A percentile compares a stretch with the other conserved stretches of the same genome.
Conservation (phyloP, 805 yeast species). For the Teunomyces tritomae region DNA sequence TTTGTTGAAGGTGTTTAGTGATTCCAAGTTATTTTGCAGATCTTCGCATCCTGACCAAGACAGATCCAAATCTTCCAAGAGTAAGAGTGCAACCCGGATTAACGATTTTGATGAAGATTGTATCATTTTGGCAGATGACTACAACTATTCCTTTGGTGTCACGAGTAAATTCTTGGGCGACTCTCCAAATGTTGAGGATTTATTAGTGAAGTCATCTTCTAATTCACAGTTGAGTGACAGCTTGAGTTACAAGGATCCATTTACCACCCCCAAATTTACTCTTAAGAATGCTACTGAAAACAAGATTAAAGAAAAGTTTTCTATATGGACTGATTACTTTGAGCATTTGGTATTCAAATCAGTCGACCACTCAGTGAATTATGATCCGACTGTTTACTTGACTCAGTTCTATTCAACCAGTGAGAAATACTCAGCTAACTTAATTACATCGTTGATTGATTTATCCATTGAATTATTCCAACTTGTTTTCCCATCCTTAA, state of each 20-base stretch:
- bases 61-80: constrained; percentile 19
- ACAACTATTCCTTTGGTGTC: constrained; percentile 50
- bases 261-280: neutral
- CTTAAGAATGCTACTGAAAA: constrained; percentile 1
- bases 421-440: constrained; percentile 22
- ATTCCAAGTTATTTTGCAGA: constrained; percentile 27
- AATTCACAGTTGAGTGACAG: neutral
- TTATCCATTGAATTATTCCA: constrained; percentile 75
- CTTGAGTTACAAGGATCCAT: constrained; percentile 1
- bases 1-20: constrained; percentile 36
- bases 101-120: constrained; percentile 22
- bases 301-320: constrained; percentile 1
- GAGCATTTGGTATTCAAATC: constrained; percentile 23
- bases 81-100: constrained; percentile 10
- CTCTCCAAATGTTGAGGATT: constrained; percentile 32
- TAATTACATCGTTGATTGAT: constrained; percentile 56
- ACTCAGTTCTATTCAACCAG: constrained; percentile 23
- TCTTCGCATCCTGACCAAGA: constrained; percentile 9
- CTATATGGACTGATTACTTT: constrained; percentile 32
- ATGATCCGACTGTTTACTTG: constrained; percentile 31
- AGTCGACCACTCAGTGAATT: constrained; percentile 26
- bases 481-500: constrained; percentile 63
- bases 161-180: constrained; percentile 44
- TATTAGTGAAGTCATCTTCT: constrained; percentile 21
- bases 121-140: constrained; percentile 45